phyloP scores from a whole-genome alignment of 2,329 filamentous ascomycete species.

The Grosmannia penicillata region DNA sequence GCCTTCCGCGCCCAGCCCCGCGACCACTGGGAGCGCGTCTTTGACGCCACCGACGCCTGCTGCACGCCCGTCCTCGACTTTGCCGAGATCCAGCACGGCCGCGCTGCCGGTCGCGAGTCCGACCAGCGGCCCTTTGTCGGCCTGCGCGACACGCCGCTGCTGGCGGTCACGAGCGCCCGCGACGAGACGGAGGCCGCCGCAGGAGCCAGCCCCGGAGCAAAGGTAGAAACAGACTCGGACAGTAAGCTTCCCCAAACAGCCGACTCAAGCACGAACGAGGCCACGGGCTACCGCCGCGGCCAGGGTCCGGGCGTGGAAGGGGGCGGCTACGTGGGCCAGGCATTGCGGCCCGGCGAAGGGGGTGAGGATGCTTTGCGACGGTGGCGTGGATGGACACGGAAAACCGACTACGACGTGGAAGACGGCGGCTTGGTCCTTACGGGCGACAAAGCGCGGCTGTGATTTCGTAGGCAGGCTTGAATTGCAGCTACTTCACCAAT shows the following conservation, averaged over 20 bases:
- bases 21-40: slow-evolving; percentile 68
- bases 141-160: slow-evolving; percentile 52
- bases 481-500: too few species aligned
- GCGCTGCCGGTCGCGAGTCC: slow-evolving; percentile 29
- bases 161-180: slow-evolving; percentile 30
- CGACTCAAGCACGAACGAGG: slow-evolving; percentile 30
- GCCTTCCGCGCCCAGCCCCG: slow-evolving; percentile 58
- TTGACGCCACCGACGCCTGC: slow-evolving; percentile 85
- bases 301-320: slow-evolving; percentile 53
- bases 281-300: slow-evolving; percentile 24
- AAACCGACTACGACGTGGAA: slow-evolving; percentile 53
- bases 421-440: slow-evolving; percentile 45
- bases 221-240: too few species aligned
- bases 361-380: slow-evolving; percentile 52
- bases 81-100: slow-evolving; percentile 47
- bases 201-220: too few species aligned
- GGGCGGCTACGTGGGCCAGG: slow-evolving; percentile 46
- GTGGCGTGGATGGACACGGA: slow-evolving; percentile 69
- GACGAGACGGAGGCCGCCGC: slow-evolving; percentile 47
- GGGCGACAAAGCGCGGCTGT: slow-evolving; percentile 21
- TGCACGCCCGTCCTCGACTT: slow-evolving; percentile 77
- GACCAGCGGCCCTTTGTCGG: slow-evolving; percentile 60
- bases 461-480: not conserved
- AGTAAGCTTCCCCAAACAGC: too few species aligned
- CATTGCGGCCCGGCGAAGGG: slow-evolving; percentile 51